Conservation (phyloP, 2,329 filamentous ascomycete genomes). For the Cryphonectria carpinicola region DNA sequence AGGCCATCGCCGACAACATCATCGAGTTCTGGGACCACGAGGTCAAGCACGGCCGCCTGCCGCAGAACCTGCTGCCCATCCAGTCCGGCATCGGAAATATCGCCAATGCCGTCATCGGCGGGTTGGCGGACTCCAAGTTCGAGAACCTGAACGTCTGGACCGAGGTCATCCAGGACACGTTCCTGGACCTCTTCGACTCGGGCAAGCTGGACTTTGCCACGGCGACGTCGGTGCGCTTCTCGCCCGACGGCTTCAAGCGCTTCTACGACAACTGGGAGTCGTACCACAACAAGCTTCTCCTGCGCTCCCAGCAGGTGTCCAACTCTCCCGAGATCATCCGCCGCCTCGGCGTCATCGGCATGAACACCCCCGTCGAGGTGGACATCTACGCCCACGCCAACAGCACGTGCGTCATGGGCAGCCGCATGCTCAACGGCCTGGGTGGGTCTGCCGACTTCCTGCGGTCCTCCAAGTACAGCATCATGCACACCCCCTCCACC, state of each 20-base stretch:
- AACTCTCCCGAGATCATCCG: constrained; percentile 92
- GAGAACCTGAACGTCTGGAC: constrained; percentile 91
- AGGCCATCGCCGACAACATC: constrained; percentile 75
- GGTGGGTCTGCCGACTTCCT: constrained; percentile 84
- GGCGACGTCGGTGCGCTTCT: constrained; percentile 88
- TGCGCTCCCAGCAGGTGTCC: constrained; percentile 85
- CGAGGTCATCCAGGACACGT: constrained; percentile 86
- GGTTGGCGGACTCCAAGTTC: constrained; percentile 80
- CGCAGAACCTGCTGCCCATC: constrained; percentile 75
- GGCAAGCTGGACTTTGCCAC: constrained; percentile 89
- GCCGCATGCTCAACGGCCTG: constrained; percentile 84
- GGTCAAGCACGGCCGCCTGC: constrained; percentile 76
- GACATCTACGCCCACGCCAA: constrained; percentile 96
- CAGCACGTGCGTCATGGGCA: constrained; percentile 86
- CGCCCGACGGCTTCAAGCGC: constrained; percentile 85
- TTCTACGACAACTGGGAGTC: constrained; percentile 86
- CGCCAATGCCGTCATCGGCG: constrained; percentile 87
- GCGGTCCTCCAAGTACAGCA: constrained; percentile 77
- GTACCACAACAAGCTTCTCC: constrained; percentile 80
- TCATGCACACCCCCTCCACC: constrained; percentile 90
- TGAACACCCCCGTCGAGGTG: constrained; percentile 94
- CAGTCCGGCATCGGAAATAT: constrained; percentile 94
- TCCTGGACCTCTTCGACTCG: constrained; percentile 89
- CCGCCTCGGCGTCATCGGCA: constrained; percentile 83
- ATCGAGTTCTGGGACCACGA: constrained; percentile 87